Base-by-base conservation (phyloP, 768 basidiomycete species). In the Phanerodontia chrysosporium region DNA sequence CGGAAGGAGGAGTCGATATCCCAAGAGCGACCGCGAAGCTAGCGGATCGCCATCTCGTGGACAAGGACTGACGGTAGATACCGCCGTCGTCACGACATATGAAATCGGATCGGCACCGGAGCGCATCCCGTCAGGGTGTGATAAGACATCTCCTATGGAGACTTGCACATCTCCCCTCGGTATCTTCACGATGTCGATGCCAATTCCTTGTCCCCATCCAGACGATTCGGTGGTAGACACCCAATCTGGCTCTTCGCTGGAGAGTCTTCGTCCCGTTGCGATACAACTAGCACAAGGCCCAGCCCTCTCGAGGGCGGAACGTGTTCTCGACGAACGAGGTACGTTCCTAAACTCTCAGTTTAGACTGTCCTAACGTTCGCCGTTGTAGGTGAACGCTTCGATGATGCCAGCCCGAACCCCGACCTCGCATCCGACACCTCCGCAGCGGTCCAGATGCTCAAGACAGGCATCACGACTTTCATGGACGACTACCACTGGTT, bases 401-500 rank as follows among this genome's bases (percentile, higher is more conserved):
- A 51, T 36, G 21, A n/a, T 14, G 25, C 10, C 12, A 3, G 16
- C 10, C 46, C 52, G 29, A 16, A 18, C 21, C 2, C 21, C 9
- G 42, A 45, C 12, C 1, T 35, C 1, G 5, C 49, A 2, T 16
- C 46, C n/a, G 57, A 64, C 44, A 58, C 57, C 21, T 58, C 57
- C 39, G 64, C 60, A 1, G 56, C 56, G 0, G 54, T 64, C 36
- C 58, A 66, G 29, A 39, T 51, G 1, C 56, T 68, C 3, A 48
- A 62, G n/a, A 55, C 35, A 4, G 65, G 65, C 2, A 58, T 68
- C 14, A 62, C 63, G 52, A 46, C 59, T 0, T 55, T 68, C 22
- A 51, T 62, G 27, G 64, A 65, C 35, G 61, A 52, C 36, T 53
- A 63, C 22, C 66, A 62, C 1, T 62, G 60, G 44, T 55, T 69